Evolutionary conservation across 1,139 yeast species (phyloP), one percentile per base, ranked within the genome.

Genomic region (Blastobotrys persicus): DNA sequence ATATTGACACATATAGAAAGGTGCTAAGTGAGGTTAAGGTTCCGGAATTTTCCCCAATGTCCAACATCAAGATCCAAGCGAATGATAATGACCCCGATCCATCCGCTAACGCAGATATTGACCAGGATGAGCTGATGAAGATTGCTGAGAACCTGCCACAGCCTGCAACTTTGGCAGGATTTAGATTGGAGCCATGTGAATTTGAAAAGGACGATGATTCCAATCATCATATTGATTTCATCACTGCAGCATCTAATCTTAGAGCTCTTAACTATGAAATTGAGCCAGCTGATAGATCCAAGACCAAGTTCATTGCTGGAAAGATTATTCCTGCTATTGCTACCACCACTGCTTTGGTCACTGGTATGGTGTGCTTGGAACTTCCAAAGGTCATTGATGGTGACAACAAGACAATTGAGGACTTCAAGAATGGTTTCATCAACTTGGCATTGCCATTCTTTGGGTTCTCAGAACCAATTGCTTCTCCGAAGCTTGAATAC

Each of bases 261-360:
- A 83, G 99, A 68, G 99, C 99, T 31, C 74, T 83, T 68, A 92
- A 91, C 70, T 92, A 94, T 66, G 79, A 83, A 41, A 91, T 92
- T 61, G 55, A 68, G 49, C 64, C 71, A 6, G 75, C 74, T 14
- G 91, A 85, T 65, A 77, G 80, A 45, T 77, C 80, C 45, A 83
- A 81, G 70, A 86, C 94, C 42, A 85, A 85, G 71, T 83, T 85
- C 62, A 85, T 86, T 68, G 75, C 76, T 17, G 98, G 98, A 49
- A 84, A 94, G 69, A 92, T 92, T 59, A 91, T 92, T 59, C 99
- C 99, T 11, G 98, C 98, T 14, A 92, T 92, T 74, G 98, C 98
- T 34, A 92, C 99, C 1, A 94, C 99, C 3, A 92, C 99, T 17
- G 95, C 97, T 11, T 75, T 91, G 60, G 98, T 92, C 12, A 88